Evolutionary conservation across 75 land plant species (phyloP).

Genomic region (Pinus tabuliformis): DNA sequence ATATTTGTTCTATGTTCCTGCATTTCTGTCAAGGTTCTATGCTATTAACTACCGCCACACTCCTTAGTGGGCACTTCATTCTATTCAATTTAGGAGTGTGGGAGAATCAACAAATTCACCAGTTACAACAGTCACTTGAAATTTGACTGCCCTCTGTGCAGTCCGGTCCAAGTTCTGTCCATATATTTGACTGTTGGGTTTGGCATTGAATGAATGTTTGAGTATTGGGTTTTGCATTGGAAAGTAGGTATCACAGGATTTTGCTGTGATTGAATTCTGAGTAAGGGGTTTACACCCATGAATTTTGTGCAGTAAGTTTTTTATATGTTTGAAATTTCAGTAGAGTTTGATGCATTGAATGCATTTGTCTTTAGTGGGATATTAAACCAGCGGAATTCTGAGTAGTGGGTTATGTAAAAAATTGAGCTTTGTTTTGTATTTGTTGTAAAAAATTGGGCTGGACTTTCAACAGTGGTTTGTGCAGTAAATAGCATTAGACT

Average conservation of each 20-base stretch:
- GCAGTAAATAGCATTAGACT: too few species aligned
- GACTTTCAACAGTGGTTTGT: too few species aligned
- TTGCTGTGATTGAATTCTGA: not conserved
- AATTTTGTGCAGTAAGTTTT: not conserved
- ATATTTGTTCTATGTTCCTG: too few species aligned
- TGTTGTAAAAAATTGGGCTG: not conserved
- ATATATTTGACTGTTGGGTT: not conserved
- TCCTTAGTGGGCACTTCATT: not conserved
- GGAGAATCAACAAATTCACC: not conserved
- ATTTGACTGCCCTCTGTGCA: not conserved
- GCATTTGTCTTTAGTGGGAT: not conserved
- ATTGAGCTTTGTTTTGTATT: not conserved
- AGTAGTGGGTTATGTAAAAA: not conserved
- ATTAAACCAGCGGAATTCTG: not conserved
- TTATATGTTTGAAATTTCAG: not conserved
- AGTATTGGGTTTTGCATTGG: not conserved
- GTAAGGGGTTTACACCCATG: not conserved
- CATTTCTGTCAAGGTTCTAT: not conserved
- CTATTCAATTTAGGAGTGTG: not conserved
- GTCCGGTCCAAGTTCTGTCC: not conserved
- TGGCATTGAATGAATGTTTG: not conserved
- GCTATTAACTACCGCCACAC: not conserved
- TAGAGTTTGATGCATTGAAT: not conserved
- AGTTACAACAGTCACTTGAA: not conserved
- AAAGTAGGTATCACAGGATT: too few species aligned